These are phyloP conservation scores for Pyrenochaeta sp. DNA, from an alignment of 2,329 filamentous ascomycete genomes.

Conservation along the genomic window DNA sequence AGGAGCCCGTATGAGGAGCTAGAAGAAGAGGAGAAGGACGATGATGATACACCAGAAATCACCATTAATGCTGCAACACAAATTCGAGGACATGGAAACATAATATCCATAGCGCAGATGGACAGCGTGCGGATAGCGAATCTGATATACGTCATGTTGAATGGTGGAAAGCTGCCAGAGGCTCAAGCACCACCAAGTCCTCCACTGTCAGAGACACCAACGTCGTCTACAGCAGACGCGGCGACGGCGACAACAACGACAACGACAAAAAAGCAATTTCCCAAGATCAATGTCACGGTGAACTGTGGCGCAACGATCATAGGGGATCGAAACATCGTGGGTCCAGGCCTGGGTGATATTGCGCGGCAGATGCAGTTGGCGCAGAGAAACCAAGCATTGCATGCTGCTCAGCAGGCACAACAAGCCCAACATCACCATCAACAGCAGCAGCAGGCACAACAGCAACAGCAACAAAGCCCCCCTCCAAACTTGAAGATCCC, in stretches of 20 bases:
- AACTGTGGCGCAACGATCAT: constrained; percentile 46
- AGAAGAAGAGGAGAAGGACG: constrained; percentile 26
- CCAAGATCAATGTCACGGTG: constrained; percentile 40
- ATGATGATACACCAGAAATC: constrained; percentile 37
- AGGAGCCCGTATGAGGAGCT: constrained; percentile 28
- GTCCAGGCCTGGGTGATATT: constrained; percentile 42
- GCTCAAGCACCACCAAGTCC: constrained; percentile 4
- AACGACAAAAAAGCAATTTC: constrained; percentile 10
- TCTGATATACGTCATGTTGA: constrained; percentile 31
- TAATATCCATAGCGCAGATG: constrained; percentile 42
- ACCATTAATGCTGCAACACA: constrained; percentile 46
- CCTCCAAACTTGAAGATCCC: constrained; percentile 9
- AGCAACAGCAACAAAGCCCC: constrained; percentile 11
- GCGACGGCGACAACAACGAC: constrained; percentile 12
- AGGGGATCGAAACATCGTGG: constrained; percentile 46
- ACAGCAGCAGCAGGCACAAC: constrained; percentile 6
- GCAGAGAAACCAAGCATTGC: constrained; percentile 31
- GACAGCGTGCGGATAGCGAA: constrained; percentile 38
- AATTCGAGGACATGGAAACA: constrained; percentile 43
- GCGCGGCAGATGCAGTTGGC: constrained; percentile 42
- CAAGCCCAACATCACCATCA: constrained; percentile 7
- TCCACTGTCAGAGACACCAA: constrained; percentile 3
- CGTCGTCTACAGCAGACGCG: constrained; percentile 7
- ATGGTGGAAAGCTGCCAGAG: constrained; percentile 15
- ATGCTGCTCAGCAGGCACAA: constrained; percentile 18